A percentile compares a stretch with the other conserved stretches of the same genome.
Conservation (phyloP, 495 filamentous ascomycete species). For the Poronia punctata region DNA sequence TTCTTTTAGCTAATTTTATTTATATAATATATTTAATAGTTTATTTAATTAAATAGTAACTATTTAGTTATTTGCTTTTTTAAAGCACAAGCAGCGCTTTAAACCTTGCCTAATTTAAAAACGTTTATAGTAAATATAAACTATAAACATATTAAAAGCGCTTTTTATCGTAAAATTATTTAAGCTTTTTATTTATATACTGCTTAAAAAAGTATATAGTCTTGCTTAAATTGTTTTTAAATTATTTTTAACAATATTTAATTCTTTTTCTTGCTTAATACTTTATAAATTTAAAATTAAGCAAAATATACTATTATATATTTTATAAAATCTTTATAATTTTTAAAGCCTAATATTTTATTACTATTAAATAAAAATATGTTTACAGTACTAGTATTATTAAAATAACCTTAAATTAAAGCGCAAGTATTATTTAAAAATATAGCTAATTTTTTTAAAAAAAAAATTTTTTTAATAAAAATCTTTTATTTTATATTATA, state of each 20-base stretch:
- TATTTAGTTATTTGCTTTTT: constrained; percentile 3
- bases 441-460: background rate
- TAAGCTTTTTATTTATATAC: background rate
- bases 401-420: background rate
- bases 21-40: constrained; percentile 7
- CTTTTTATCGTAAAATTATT: background rate
- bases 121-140: background rate
- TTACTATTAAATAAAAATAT: background rate
- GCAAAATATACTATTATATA: background rate
- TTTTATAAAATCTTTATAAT: constrained; percentile 1
- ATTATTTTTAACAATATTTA: background rate
- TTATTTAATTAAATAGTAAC: constrained; percentile 4
- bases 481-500: background rate
- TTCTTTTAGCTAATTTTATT: background rate
- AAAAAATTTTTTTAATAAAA: background rate
- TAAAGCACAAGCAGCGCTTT: background rate
- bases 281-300: background rate
- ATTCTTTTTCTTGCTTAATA: background rate
- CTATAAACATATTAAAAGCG: background rate
- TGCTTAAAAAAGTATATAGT: background rate
- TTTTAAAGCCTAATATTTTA: background rate
- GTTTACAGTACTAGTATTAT: background rate
- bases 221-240: background rate
- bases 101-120: background rate
- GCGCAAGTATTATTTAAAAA: background rate